phyloP scores from a whole-genome alignment of 2,329 filamentous ascomycete species.

The Aspergillus ibericus region DNA sequence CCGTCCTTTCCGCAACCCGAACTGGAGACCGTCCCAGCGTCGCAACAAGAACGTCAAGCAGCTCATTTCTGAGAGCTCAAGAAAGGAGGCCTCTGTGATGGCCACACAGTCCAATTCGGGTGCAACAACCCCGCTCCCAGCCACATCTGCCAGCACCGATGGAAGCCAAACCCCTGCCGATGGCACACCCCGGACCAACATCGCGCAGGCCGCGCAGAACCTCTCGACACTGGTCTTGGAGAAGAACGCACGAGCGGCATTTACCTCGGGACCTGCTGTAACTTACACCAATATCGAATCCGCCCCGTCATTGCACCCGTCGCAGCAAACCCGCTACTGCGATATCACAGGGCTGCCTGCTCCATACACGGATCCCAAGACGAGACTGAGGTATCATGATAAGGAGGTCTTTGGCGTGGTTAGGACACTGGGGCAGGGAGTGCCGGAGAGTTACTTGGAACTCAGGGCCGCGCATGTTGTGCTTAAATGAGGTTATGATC shows the following conservation, averaged over 20 bases:
- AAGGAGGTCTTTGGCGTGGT: constrained; percentile 87
- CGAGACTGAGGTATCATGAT: constrained; percentile 86
- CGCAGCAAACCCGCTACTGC: constrained; percentile 85
- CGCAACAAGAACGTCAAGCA: constrained; percentile 99
- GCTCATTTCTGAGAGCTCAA: constrained; percentile 83
- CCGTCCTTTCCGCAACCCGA: constrained; percentile 85
- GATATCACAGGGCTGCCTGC: constrained; percentile 93
- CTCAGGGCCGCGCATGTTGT: constrained; percentile 90
- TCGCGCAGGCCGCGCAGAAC: constrained; percentile 85
- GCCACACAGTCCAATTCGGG: constrained; percentile 83
- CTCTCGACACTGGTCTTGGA: constrained; percentile 85
- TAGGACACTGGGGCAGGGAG: constrained; percentile 74
- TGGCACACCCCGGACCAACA: constrained; percentile 56
- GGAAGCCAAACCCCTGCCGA: constrained; percentile 49
- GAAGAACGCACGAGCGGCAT: constrained; percentile 60
- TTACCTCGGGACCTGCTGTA: constrained; percentile 64
- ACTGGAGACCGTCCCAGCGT: constrained; percentile 89
- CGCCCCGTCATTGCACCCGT: constrained; percentile 76
- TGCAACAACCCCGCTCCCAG: constrained; percentile 64
- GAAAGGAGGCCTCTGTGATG: constrained; percentile 84
- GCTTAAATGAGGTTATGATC: constrained; percentile 63
- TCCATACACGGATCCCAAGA: constrained; percentile 93
- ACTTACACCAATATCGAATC: constrained; percentile 98
- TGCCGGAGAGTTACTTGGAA: constrained; percentile 84
- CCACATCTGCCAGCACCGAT: constrained; percentile 39